Evolutionary conservation across 257 asterid species (phyloP).

Genomic region (Linaria vulgaris): DNA sequence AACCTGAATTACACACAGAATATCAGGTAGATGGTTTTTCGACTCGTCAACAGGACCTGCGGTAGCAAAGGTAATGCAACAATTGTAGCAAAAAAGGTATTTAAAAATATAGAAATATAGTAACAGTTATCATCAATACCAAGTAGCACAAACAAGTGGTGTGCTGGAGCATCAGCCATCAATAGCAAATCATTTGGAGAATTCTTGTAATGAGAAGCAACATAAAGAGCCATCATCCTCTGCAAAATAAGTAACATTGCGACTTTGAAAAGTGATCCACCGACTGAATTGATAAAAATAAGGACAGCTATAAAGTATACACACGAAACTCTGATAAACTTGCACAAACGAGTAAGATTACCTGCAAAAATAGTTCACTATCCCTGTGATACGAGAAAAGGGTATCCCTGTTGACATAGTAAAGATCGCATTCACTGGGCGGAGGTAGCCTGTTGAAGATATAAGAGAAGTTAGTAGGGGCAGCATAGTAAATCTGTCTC

Average conservation of each 20-base stretch:
- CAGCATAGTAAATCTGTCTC: slow-evolving; percentile 9
- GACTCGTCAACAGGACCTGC: slow-evolving; percentile 95
- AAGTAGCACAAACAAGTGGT: slow-evolving; percentile 94
- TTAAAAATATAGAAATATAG: background rate
- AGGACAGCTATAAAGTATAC: slow-evolving; percentile 9
- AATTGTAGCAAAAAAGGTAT: slow-evolving; percentile 2
- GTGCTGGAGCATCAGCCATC: slow-evolving; percentile 99
- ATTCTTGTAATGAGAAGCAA: slow-evolving; percentile 96
- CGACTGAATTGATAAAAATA: background rate
- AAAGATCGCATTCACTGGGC: slow-evolving; percentile 80
- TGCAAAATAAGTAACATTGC: slow-evolving; percentile 37
- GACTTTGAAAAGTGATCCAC: slow-evolving; percentile 12
- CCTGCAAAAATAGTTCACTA: slow-evolving; percentile 92
- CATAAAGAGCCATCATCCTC: slow-evolving; percentile 98
- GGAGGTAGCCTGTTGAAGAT: slow-evolving; percentile 59
- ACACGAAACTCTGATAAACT: background rate
- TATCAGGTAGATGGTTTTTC: slow-evolving; percentile 84
- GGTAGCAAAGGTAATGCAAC: slow-evolving; percentile 25
- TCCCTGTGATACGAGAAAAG: slow-evolving; percentile 89
- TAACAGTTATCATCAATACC: slow-evolving; percentile 45
- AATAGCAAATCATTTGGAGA: slow-evolving; percentile 92
- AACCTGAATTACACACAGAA: slow-evolving; percentile 92
- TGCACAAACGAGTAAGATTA: slow-evolving; percentile 17
- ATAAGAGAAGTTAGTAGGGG: slow-evolving; percentile 21
- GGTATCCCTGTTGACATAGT: slow-evolving; percentile 91